Evolutionary conservation across 1,139 yeast species (phyloP), one percentile per base, ranked within the genome.

Genomic region (Taphrina flavorubra): DNA sequence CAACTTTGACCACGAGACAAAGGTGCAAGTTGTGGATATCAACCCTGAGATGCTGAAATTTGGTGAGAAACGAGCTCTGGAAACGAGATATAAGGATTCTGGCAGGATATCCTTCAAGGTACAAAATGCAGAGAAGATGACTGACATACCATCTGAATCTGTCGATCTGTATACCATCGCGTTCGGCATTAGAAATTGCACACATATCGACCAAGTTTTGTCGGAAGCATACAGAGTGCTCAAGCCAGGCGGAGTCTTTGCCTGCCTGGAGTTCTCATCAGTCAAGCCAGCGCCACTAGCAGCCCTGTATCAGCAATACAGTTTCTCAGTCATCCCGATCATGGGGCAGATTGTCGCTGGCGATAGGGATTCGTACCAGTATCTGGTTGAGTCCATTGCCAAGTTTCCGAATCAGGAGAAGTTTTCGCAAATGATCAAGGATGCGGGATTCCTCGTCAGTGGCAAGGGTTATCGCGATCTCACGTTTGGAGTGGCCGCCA

Each of bases 161-260:
- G 94, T 92, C 79, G 99, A 94, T 77, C 87, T 95, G 58, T 94
- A 94, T 79, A 94, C 99, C 2, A 92, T 94, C 75, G 96, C 98
- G 2, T 94, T 95, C 78, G 99, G 99, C 69, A 95, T 95, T 76
- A 86, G 99, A 79, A 94, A 94, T 79, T 95, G 95, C 78, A 94
- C 99, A 70, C 84, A 94, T 77, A 88, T 94, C 73, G 97, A 92
- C 79, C 92, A 91, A 10, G 99, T 98, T 40, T 84, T 94, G 75
- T 84, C 89, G 74, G 89, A 97, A 36, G 99, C 99, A 46, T 90
- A 92, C 81, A 85, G 99, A 75, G 96, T 92, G 40, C 84, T 94
- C 76, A 90, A 89, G 79, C 99, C 97, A n/a, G 99, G 99, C 76
- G 99, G 99, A 75, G 90, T 95, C 65, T 95, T 94, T 78, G 97